Percentiles rank a stretch among this genome's conserved stretches.
phyloP scores from a whole-genome alignment of 345 rosid genomes.

The Viola odorata region DNA sequence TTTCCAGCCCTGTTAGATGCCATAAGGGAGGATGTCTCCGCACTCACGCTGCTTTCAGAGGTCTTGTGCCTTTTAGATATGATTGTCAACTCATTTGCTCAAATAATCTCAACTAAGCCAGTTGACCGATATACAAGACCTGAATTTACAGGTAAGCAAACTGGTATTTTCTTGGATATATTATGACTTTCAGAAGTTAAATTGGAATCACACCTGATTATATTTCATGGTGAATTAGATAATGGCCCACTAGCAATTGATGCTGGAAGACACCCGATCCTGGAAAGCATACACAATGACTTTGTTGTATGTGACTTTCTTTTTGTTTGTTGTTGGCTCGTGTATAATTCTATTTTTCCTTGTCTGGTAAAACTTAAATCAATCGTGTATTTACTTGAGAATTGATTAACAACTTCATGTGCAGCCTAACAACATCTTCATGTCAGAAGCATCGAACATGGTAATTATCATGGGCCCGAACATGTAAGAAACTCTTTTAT shows the following conservation, averaged over 20 bases:
- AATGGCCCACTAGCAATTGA: constrained; percentile 93
- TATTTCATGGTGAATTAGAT: constrained; percentile 34
- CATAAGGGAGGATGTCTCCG: constrained; percentile 68
- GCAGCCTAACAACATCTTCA: constrained; percentile 88
- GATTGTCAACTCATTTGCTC: constrained; percentile 95
- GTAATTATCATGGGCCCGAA: constrained; percentile 88
- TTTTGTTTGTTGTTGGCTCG: constrained; percentile 4
- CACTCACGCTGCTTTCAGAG: constrained; percentile 86
- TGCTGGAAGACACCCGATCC: constrained; percentile 92
- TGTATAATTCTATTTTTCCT: constrained; percentile 1
- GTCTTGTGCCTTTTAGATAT: constrained; percentile 88
- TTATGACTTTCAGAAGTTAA: constrained; percentile 3
- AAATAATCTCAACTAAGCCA: constrained; percentile 79
- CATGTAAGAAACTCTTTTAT: constrained; percentile 49
- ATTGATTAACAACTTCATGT: constrained; percentile 19
- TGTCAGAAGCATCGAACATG: constrained; percentile 93
- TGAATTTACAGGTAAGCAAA: constrained; percentile 61
- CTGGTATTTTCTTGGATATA: constrained; percentile 1
- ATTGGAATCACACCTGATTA: constrained; percentile 12
- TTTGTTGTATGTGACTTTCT: constrained; percentile 47
- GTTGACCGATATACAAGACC: constrained; percentile 81
- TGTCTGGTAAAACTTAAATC: background rate
- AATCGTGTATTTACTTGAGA: background rate
- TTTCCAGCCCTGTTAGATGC: constrained; percentile 71
- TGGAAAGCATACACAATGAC: constrained; percentile 83